phyloP scores from a whole-genome alignment of 2,329 filamentous ascomycete genomes.

The Ceratocystis eucalypticola region DNA sequence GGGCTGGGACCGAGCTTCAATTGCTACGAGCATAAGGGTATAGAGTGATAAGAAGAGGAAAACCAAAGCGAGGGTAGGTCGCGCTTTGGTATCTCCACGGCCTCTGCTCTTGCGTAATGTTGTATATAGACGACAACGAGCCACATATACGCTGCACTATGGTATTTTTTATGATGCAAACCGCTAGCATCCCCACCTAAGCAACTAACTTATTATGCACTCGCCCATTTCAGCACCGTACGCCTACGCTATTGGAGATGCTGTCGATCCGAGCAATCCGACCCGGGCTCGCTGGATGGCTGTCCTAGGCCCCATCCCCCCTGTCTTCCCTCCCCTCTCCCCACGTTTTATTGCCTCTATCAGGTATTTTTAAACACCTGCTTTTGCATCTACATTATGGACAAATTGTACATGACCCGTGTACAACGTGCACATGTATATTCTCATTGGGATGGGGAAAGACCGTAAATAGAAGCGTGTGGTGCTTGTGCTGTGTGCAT shows the following conservation, averaged over 20 bases:
- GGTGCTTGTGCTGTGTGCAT: background rate
- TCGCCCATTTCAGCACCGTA: background rate
- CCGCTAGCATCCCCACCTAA: background rate
- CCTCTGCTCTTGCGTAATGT: background rate
- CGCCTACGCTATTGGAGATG: background rate
- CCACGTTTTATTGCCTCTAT: background rate
- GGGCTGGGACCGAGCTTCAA: background rate
- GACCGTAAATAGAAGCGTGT: no score
- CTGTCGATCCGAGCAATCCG: background rate
- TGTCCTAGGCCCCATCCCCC: background rate
- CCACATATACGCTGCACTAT: background rate
- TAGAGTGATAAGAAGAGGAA: background rate
- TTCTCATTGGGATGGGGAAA: no score
- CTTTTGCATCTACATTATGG: no score
- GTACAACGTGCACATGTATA: no score
- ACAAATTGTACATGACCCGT: no score
- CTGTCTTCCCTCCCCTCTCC: background rate
- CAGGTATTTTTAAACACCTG: background rate
- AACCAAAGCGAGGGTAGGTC: background rate
- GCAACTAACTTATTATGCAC: background rate
- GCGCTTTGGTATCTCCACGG: background rate
- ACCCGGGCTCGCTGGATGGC: background rate
- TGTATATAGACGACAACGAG: background rate
- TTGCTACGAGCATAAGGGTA: background rate
- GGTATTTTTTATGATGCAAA: no score